Evolutionary conservation across 208 protist genomes (phyloP), one percentile per base, ranked within the genome.

Genomic region (Trichomonas vaginalis): DNA sequence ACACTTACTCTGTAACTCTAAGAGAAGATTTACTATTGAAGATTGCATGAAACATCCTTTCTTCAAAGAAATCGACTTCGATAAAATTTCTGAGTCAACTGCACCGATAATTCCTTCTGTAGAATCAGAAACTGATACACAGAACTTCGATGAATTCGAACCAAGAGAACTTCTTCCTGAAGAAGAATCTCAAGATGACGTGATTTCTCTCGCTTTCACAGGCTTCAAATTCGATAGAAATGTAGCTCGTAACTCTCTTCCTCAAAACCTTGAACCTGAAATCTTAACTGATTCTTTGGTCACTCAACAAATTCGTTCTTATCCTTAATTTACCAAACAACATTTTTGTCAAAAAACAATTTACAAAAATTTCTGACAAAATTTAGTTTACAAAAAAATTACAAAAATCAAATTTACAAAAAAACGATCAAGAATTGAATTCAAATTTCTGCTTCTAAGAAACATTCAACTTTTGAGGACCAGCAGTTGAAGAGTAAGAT

Each of bases 131-230:
- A 45, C 47, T 27, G 82, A 88, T 32, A 88, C 82, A 47, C 82
- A 88, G 82, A 88, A 88, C 40, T 88, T 88, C 82, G 82, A 88
- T 23, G 82, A 88, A 32, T 88, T 88, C 32, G 82, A 88, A 32
- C 40, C 35, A 88, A 88, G 82, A 88, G 14, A 47, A n/a, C 40
- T 48, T n/a, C 10, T 48, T 32, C 40, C 46, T 23, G 32, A 88
- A n/a, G 35, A 47, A 32, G 35, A 47, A 32, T 35, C 15, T n/a
- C 35, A 47, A 88, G 9, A 88, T 48, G 82, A 88, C 17, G 82
- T 45, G 0, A 88, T 88, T 47, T n/a, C 82, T 21, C 17, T 88
- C 3, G 82, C 82, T n/a, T 88, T 88, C 17, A 88, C 37, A 14
- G 82, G 82, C 23, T 88, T 88, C 82, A 45, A 42, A 42, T 88